Base-by-base conservation (phyloP, 2,329 filamentous ascomycete genomes). In the Stagonosporopsis cucurbitacearum region DNA sequence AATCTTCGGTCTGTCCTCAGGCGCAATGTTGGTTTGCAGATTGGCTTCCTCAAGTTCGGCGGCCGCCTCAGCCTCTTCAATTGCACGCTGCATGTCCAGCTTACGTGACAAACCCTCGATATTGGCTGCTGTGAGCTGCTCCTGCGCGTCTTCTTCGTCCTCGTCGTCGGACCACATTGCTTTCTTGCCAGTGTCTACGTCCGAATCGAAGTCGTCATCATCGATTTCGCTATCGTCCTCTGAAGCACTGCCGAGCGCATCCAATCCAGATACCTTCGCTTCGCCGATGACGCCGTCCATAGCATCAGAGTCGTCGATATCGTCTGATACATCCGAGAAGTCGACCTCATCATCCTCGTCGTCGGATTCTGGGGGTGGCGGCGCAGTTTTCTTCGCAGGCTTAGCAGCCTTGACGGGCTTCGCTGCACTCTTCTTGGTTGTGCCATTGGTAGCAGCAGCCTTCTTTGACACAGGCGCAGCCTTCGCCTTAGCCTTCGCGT, bases 111-210 rank as follows among this genome's bases (percentile, higher is more conserved):
- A 80, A 55, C 95, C 95, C 68, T 89, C 95, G 60, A 99, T 98
- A 76, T 99, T 99, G 60, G 95, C 95, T 1, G 93, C 93, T 47
- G 92, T 99, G 64, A 99, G 84, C 74, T 88, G 89, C 78, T 97
- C 93, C 77, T 96, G 92, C 5, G 87, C 88, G 1, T 90, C 93
- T 62, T 94, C 91, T 66, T 96, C 92, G 70, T 98, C 94, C 62
- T 98, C 95, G 70, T 98, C 94, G 64, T 98, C 94, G 0, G 95
- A 98, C 82, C 96, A 99, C 82, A 96, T 91, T 62, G 88, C 86
- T 68, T 83, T 63, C 60, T 69, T 78, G 71, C 61, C 75, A 62
- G 26, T 22, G 6, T 70, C 66, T 40, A 56, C 75, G 61, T 93
- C 90, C 12, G 90, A 94, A 56, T 81, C 67, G 61, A 77, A 71